Evolutionary conservation across 257 asterid species (phyloP).

Genomic region (Plantago ovata): DNA sequence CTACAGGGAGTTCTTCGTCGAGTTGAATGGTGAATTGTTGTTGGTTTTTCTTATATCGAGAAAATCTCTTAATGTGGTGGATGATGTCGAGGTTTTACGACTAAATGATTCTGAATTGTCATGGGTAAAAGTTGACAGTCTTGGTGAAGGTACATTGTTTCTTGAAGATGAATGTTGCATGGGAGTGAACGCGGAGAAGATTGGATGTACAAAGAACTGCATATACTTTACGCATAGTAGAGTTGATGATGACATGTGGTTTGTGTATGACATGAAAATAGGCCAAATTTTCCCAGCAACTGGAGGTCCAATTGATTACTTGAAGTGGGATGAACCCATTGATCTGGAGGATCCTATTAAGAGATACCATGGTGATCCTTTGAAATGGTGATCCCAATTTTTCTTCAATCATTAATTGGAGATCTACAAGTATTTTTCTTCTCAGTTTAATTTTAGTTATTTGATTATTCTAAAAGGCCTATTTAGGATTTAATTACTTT

Average conservation of each 20-base stretch:
- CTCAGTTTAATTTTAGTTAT: too few relatives aligned
- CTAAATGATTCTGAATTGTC: slow-evolving; percentile 4
- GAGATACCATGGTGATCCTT: too few relatives aligned
- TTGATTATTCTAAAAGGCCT: too few relatives aligned
- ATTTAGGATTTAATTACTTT: too few relatives aligned
- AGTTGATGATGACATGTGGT: slow-evolving; percentile 1
- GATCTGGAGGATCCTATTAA: too few relatives aligned
- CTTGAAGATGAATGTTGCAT: too few relatives aligned
- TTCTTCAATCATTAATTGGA: too few relatives aligned
- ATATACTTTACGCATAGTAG: slow-evolving; percentile 2
- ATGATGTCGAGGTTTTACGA: slow-evolving; percentile 21
- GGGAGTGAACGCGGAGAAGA: too few relatives aligned
- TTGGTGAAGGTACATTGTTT: too few relatives aligned
- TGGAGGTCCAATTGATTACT: not conserved
- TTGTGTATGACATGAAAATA: not conserved
- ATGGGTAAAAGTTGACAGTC: too few relatives aligned
- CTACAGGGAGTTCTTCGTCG: slow-evolving; percentile 21
- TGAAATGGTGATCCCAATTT: too few relatives aligned
- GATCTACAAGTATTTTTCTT: too few relatives aligned
- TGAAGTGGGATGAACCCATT: not conserved
- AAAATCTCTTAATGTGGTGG: slow-evolving; percentile 3
- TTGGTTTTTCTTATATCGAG: slow-evolving; percentile 20
- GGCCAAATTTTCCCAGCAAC: not conserved
- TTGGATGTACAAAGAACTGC: slow-evolving; percentile 3
- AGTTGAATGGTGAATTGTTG: slow-evolving; percentile 25